phyloP scores from a whole-genome alignment of 2,329 filamentous ascomycete species.

The Colletotrichum chlorophyti region DNA sequence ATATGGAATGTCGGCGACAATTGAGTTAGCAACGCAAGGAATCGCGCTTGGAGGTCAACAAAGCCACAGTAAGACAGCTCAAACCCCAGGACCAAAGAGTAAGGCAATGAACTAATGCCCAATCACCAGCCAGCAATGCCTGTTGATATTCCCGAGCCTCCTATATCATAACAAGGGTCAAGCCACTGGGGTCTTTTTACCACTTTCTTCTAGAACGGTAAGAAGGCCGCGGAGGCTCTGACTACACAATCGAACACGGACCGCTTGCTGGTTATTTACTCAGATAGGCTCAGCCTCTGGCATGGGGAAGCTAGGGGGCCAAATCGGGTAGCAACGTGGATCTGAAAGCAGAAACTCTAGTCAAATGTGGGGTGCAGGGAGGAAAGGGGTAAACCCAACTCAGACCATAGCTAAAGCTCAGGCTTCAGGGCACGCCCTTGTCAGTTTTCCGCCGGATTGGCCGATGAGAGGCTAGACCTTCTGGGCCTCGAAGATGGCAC shows the following conservation, averaged over 20 bases:
- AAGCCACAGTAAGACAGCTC: no score
- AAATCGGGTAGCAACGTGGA: neutral
- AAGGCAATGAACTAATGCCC: no score
- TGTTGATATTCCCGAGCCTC: no score
- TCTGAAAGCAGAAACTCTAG: conserved; percentile 1
- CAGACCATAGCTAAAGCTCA: neutral
- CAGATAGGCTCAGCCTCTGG: neutral
- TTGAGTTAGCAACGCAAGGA: no score
- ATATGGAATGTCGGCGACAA: no score
- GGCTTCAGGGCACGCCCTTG: neutral
- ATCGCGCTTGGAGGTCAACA: no score
- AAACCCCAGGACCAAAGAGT: no score
- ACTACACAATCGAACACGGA: neutral
- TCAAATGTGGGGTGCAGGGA: neutral
- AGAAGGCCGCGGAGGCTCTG: neutral
- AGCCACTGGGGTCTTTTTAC: no score
- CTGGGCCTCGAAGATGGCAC: no score
- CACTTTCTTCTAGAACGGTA: neutral
- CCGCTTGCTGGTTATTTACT: neutral
- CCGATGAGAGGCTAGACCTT: neutral
- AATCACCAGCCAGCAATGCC: no score
- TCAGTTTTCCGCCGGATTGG: no score
- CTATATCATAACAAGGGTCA: no score
- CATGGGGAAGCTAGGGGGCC: neutral
- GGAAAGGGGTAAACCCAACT: neutral